Percentiles rank a stretch among this genome's conserved stretches.
phyloP scores from a whole-genome alignment of 1,284 basidiomycete species.

The Ustilago trichophora region DNA sequence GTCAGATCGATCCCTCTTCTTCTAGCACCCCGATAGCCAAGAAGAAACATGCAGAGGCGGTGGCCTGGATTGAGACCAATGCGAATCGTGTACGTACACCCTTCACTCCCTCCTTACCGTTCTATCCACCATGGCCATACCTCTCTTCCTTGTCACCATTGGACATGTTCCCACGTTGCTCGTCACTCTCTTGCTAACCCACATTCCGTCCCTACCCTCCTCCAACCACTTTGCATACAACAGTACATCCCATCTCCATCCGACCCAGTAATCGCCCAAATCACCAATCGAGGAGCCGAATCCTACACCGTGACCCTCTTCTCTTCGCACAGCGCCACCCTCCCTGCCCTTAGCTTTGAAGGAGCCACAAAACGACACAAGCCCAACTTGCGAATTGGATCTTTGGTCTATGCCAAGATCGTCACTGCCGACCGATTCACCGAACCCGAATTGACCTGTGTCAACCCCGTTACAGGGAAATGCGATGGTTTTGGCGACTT shows the following conservation, averaged over 20 bases:
- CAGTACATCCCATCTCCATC: slow-evolving; percentile 54
- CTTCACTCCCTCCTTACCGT: background rate
- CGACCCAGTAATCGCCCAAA: slow-evolving; percentile 60
- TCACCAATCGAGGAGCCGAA: slow-evolving; percentile 57
- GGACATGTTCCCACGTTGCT: background rate
- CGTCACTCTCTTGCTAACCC: background rate
- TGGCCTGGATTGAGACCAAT: slow-evolving; percentile 54
- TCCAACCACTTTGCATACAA: background rate
- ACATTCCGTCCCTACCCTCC: no score
- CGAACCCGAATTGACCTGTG: slow-evolving; percentile 63
- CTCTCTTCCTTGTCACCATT: background rate
- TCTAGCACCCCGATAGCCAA: background rate
- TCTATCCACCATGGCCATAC: background rate
- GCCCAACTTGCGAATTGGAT: slow-evolving; percentile 61
- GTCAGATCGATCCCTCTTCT: slow-evolving; percentile 21
- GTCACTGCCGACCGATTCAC: slow-evolving; percentile 50
- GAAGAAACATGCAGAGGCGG: slow-evolving; percentile 10
- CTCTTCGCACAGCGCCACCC: slow-evolving; percentile 47
- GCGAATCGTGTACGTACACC: slow-evolving; percentile 22
- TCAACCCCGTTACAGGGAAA: slow-evolving; percentile 58
- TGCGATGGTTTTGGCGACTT: slow-evolving; percentile 61
- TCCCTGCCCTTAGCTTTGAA: slow-evolving; percentile 63
- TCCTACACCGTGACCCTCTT: slow-evolving; percentile 59
- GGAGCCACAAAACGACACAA: slow-evolving; percentile 64
- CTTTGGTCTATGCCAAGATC: slow-evolving; percentile 59